Percentiles rank a stretch among this genome's conserved stretches.
These are phyloP conservation scores for Selaginella tamariscina DNA, from an alignment of 75 land plant genomes.

Conservation along the genomic window DNA sequence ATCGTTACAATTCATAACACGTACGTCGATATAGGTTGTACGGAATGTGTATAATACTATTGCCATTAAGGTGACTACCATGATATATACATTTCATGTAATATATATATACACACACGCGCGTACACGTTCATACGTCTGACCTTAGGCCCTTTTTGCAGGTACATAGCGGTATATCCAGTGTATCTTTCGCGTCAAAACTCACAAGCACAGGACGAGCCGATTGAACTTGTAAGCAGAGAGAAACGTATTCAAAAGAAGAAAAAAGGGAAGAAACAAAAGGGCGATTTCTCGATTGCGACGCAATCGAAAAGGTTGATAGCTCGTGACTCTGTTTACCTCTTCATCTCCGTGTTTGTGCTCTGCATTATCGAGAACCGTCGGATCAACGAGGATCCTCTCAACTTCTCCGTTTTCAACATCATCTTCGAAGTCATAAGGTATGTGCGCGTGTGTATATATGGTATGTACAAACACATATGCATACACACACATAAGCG, in stretches of 20 bases:
- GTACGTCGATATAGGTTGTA: no score
- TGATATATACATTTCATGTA: no score
- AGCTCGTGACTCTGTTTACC: background rate
- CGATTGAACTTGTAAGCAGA: background rate
- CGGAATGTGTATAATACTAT: no score
- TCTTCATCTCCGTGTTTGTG: conserved; percentile 9
- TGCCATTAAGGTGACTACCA: no score
- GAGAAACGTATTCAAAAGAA: background rate
- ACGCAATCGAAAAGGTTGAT: background rate
- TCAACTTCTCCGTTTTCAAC: conserved; percentile 13
- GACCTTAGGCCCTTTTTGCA: conserved; percentile 8
- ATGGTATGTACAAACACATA: no score
- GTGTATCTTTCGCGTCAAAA: conserved; percentile 1
- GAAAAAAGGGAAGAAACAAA: background rate
- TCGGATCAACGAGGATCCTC: background rate
- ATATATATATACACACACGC: no score
- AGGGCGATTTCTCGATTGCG: background rate
- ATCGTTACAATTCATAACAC: no score
- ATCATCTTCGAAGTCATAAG: conserved; percentile 12
- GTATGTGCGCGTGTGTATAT: no score
- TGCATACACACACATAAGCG: no score
- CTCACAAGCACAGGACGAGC: background rate
- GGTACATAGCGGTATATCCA: conserved; percentile 7
- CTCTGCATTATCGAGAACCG: background rate
- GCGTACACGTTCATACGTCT: no score